phyloP scores from a whole-genome alignment of 345 rosid genomes.

The Hirschfeldia incana region DNA sequence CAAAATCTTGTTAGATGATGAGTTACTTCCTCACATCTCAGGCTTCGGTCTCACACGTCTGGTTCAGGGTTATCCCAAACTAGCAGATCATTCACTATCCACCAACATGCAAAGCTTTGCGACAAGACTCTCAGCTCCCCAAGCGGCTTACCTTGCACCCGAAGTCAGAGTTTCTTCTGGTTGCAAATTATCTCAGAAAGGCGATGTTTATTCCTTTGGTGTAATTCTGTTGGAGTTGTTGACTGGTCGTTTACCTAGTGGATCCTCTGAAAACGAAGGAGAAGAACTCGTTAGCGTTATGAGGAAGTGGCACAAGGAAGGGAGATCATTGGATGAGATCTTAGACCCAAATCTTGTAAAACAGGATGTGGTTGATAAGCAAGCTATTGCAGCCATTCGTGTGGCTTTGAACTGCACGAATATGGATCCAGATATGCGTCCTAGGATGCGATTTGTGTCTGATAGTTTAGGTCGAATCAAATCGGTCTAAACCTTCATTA shows the following conservation, averaged over 20 bases:
- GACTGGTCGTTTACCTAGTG: constrained; percentile 75
- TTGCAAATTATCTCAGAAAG: constrained; percentile 66
- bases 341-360: constrained; percentile 68
- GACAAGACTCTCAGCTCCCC: constrained; percentile 57
- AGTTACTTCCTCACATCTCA: constrained; percentile 62
- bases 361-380: constrained; percentile 70
- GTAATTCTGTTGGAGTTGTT: constrained; percentile 77
- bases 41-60: constrained; percentile 83
- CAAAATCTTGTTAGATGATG: constrained; percentile 81
- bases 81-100: constrained; percentile 18
- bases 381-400: constrained; percentile 68
- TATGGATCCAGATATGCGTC: constrained; percentile 75
- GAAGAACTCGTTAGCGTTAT: constrained; percentile 77
- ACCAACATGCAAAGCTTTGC: constrained; percentile 42
- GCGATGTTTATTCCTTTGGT: constrained; percentile 86
- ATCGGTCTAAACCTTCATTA: background rate
- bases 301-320: constrained; percentile 78
- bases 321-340: constrained; percentile 69
- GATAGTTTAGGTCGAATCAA: constrained; percentile 78
- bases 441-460: constrained; percentile 82
- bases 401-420: constrained; percentile 80
- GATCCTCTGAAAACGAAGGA: constrained; percentile 57
- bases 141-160: constrained; percentile 69
- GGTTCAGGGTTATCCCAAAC: constrained; percentile 31
- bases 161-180: constrained; percentile 62